phyloP scores from a whole-genome alignment of 352 stramenopile genomes.

The Phytophthora aleatoria region DNA sequence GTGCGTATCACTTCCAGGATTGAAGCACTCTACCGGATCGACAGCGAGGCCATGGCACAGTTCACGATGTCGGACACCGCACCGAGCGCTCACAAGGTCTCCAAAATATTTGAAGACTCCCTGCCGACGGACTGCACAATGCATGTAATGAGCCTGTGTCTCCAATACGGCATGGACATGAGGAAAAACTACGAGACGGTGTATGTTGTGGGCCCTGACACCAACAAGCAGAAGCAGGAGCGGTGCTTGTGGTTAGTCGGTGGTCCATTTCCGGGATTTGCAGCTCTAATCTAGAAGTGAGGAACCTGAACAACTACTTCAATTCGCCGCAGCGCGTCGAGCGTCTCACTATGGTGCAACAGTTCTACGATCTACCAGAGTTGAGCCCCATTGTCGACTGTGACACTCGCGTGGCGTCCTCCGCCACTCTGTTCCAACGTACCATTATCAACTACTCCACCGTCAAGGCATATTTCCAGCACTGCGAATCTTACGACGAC shows the following conservation, averaged over 20 bases:
- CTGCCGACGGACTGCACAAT: too few species aligned
- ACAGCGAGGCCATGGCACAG: too few species aligned
- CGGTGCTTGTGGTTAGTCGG: not conserved
- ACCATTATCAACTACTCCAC: not conserved
- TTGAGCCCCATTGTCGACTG: not conserved
- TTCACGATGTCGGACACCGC: too few species aligned
- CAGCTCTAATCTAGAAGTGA: not conserved
- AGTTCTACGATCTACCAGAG: not conserved
- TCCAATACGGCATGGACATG: not conserved
- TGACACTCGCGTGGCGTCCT: not conserved
- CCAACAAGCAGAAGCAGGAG: not conserved
- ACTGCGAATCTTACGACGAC: not conserved
- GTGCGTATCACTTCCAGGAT: too few species aligned
- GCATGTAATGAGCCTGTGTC: not conserved
- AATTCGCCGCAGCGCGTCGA: not conserved
- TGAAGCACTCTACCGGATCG: too few species aligned
- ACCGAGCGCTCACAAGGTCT: too few species aligned
- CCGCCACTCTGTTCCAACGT: not conserved
- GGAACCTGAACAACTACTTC: conserved; percentile 1
- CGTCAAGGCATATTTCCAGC: not conserved
- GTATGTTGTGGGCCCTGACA: not conserved
- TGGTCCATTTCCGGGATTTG: not conserved
- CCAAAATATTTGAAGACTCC: too few species aligned
- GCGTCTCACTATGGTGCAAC: not conserved
- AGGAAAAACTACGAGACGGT: not conserved